Base-by-base conservation (phyloP, 208 protist genomes). In the Naegleria gruberi region DNA sequence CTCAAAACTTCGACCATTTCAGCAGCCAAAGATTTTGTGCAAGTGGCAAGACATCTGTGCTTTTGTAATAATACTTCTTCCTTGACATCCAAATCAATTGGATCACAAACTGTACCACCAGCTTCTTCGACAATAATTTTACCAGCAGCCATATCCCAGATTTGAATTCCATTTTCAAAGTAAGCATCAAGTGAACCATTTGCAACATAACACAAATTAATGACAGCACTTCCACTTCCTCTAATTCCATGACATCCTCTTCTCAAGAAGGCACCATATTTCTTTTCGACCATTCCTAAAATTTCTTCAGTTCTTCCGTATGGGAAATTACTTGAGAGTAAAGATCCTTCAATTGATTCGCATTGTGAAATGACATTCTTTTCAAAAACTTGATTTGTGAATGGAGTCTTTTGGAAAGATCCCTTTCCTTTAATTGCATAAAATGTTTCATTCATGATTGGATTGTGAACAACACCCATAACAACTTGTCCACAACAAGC, bases 81-180 rank as follows among this genome's bases (percentile, higher is more conserved):
- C 17, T 15, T 40, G 23, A 44, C 40, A 44, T 83, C 37, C n/a
- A 44, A 44, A 19, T 44, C 86, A 89, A 2, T n/a, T 40, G 40
- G 12, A 89, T 89, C 86, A 73, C 10, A 46, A 7, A 81, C 86
- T 4, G 43, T 15, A 15, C 86, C 86, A 37, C 86, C 86, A 41
- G 86, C 86, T 45, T 89, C 86, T 46, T 89, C 51, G 8, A 89
- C 86, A 77, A 89, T 89, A 30, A 89, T 23, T 34, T 46, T 77
- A 37, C 86, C 86, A 37, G 86, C 86, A 26, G 51, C n/a, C 8
- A 89, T 77, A 45, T 89, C 86, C 86, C 86, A 89, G 23, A n/a
- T 43, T 43, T 77, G 51, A 26, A 89, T 34, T 26, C 51, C 51
- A n/a, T 44, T 77, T 46, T 89, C 86, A 73, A 73, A 89, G n/a